Percentiles rank a stretch among this genome's conserved stretches.
Evolutionary conservation across 352 stramenopile genomes (phyloP).

Genomic region (Globisporangium spinosum): DNA sequence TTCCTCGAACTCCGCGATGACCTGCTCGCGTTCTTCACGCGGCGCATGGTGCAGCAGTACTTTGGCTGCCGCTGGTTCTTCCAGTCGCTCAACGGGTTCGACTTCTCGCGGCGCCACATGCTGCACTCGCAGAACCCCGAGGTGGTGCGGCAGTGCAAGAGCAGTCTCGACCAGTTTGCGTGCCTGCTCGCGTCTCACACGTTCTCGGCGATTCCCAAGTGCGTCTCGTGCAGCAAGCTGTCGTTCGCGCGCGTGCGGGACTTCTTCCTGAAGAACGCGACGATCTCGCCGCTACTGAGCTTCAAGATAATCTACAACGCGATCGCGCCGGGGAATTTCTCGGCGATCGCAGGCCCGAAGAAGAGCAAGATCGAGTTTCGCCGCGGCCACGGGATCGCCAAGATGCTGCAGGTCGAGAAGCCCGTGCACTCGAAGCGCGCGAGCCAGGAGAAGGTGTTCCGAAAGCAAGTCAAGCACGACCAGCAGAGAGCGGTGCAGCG

Average conservation of each 20-base stretch:
- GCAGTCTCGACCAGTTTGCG: conserved; percentile 51
- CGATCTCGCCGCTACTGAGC: conserved; percentile 23
- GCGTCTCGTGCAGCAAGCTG: conserved; percentile 46
- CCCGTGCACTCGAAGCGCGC: conserved; percentile 42
- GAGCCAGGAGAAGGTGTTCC: conserved; percentile 13
- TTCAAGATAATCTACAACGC: conserved; percentile 27
- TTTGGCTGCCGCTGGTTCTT: conserved; percentile 75
- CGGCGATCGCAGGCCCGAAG: conserved; percentile 53
- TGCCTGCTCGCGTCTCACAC: conserved; percentile 58
- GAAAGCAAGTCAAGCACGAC: conserved; percentile 10
- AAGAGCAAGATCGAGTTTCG: conserved; percentile 83
- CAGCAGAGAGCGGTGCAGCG: conserved; percentile 11
- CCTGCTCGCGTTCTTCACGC: conserved; percentile 50
- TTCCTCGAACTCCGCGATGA: conserved; percentile 55
- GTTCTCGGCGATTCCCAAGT: conserved; percentile 76
- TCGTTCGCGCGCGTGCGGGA: conserved; percentile 59
- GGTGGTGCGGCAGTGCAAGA: conserved; percentile 48
- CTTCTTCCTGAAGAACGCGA: conserved; percentile 52
- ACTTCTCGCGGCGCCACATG: conserved; percentile 60
- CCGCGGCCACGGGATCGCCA: conserved; percentile 48
- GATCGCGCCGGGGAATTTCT: conserved; percentile 47
- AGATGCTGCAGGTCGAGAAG: conserved; percentile 66
- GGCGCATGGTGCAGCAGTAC: conserved; percentile 43
- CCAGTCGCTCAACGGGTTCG: conserved; percentile 53
- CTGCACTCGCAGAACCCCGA: conserved; percentile 38